Evolutionary conservation across 345 rosid species (phyloP).

Genomic region (Syzygium oleosum): DNA sequence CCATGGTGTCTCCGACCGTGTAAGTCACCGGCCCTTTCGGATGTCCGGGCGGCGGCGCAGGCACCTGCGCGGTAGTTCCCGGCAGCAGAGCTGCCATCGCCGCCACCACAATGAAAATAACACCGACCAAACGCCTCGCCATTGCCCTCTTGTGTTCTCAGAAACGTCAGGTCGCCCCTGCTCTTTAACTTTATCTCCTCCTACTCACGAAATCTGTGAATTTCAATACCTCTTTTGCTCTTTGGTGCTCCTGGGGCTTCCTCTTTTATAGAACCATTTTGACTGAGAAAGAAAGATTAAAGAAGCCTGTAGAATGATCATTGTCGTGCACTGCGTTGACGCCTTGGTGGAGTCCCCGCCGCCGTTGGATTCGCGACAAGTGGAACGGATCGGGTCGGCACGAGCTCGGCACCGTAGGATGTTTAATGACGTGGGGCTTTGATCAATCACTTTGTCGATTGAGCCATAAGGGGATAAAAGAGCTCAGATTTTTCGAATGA

Average conservation of each 20-base stretch:
- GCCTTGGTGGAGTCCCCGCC: neutral
- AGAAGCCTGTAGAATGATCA: neutral
- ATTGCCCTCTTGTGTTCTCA: neutral
- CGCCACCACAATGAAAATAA: neutral
- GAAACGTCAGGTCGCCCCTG: neutral
- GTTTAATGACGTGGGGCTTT: neutral
- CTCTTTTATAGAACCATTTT: neutral
- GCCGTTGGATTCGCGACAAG: neutral
- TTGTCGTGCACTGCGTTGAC: neutral
- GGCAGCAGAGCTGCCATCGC: neutral
- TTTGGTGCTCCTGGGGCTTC: neutral
- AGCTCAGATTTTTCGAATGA: neutral
- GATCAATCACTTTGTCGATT: neutral
- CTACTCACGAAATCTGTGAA: neutral
- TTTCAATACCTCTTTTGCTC: neutral
- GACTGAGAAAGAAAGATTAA: neutral
- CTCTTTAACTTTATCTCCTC: neutral
- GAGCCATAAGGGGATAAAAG: neutral
- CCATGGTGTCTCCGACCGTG: constrained; percentile 5
- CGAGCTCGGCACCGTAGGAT: neutral
- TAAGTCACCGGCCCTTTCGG: neutral
- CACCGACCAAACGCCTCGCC: neutral
- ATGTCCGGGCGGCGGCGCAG: neutral
- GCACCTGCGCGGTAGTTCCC: neutral
- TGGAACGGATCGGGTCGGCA: neutral